A percentile compares a stretch with the other conserved stretches of the same genome.
phyloP scores from a whole-genome alignment of 2,329 filamentous ascomycete genomes.

The Emergomyces orientalis region DNA sequence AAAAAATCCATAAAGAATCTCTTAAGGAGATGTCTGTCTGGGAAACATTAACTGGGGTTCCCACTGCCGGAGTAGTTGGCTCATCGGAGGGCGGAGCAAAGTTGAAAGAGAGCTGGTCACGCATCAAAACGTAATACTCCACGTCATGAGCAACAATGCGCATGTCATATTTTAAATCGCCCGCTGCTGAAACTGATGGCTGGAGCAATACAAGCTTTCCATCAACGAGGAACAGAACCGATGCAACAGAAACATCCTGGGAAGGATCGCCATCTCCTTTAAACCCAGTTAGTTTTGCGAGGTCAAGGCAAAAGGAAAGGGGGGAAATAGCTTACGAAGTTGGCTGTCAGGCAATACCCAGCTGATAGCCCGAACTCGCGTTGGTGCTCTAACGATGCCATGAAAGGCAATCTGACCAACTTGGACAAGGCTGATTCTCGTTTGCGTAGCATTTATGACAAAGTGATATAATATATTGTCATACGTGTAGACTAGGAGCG shows the following conservation, averaged over 20 bases:
- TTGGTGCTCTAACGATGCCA: constrained; percentile 88
- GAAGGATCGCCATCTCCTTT: constrained; percentile 79
- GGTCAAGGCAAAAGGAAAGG: neutral
- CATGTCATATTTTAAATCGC: constrained; percentile 96
- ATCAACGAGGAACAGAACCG: constrained; percentile 92
- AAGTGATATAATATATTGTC: constrained; percentile 95
- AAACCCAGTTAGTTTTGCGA: constrained; percentile 13
- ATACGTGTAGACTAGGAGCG: constrained; percentile 90
- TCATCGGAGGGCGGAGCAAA: constrained; percentile 42
- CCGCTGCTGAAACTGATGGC: constrained; percentile 70
- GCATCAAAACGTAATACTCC: constrained; percentile 87
- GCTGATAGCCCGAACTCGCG: constrained; percentile 82
- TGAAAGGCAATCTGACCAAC: constrained; percentile 98
- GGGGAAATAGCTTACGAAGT: constrained; percentile 45
- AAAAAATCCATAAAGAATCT: constrained; percentile 92
- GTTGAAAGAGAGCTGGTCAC: constrained; percentile 59
- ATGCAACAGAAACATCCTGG: constrained; percentile 86
- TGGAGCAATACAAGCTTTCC: constrained; percentile 90
- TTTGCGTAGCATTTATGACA: constrained; percentile 63
- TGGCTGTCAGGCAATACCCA: constrained; percentile 94
- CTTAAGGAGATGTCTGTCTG: constrained; percentile 51
- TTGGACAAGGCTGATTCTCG: constrained; percentile 70
- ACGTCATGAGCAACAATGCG: constrained; percentile 91
- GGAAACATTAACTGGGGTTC: constrained; percentile 33
- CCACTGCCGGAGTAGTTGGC: constrained; percentile 38